Percentiles rank a stretch among this genome's conserved stretches.
Conservation (phyloP, 192 early-diverging fungal genomes). For the Chytriomyces sp. region DNA sequence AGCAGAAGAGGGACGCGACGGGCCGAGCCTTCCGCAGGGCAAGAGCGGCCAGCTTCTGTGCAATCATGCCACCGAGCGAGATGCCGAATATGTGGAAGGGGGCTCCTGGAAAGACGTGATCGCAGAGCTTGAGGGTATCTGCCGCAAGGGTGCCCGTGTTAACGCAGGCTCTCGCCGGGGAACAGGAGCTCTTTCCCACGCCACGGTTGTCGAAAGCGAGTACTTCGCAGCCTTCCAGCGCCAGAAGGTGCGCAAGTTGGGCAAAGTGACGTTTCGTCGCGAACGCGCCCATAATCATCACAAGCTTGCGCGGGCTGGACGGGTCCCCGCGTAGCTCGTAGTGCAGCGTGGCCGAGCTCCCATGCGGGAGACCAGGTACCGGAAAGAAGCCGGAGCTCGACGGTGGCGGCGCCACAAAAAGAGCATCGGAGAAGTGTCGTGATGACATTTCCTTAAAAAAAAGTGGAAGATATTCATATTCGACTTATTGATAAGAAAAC, state of each 20-base stretch:
- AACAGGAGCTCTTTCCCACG: not conserved
- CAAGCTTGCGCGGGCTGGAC: not conserved
- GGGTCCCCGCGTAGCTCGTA: slow-evolving; percentile 3
- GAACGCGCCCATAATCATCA: slow-evolving; percentile 8
- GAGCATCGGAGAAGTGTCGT: too few relatives aligned
- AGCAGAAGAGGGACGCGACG: not conserved
- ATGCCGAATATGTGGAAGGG: slow-evolving; percentile 72
- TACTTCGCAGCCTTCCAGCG: not conserved
- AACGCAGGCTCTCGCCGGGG: not conserved
- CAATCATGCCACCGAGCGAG: slow-evolving; percentile 82
- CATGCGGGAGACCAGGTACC: too few relatives aligned
- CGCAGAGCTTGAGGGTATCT: not conserved
- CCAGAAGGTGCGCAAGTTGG: not conserved
- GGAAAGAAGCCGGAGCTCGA: too few relatives aligned
- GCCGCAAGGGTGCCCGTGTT: not conserved
- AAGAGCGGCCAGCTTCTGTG: slow-evolving; percentile 59
- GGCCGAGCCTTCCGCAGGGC: not conserved
- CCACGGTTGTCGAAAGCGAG: slow-evolving; percentile 2
- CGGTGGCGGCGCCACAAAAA: too few relatives aligned
- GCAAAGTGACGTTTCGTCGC: slow-evolving; percentile 9
- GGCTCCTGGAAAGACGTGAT: slow-evolving; percentile 33
- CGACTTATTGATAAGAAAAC: too few relatives aligned
- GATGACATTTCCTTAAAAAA: too few relatives aligned
- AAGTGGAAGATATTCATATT: too few relatives aligned
- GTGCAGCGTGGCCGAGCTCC: not conserved